These are phyloP conservation scores for Xenosphaeropsis pyriputrescens DNA, from an alignment of 2,329 filamentous ascomycete species.

Conservation along the genomic window DNA sequence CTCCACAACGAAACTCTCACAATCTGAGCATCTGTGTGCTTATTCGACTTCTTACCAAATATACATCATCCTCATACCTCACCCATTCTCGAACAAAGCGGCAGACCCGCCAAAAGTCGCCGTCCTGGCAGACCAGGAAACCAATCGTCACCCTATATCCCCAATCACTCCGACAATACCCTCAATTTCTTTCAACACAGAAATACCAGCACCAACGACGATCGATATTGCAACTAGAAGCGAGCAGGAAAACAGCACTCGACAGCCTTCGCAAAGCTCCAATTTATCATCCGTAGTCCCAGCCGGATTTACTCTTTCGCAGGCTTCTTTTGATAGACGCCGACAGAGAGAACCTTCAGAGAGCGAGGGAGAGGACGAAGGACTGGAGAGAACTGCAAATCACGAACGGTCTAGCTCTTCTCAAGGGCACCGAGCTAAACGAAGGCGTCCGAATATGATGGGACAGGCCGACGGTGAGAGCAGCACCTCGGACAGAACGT, in stretches of 20 bases:
- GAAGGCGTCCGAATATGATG: constrained; percentile 37
- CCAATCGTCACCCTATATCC: constrained; percentile 38
- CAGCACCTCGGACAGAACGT: constrained; percentile 36
- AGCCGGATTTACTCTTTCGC: constrained; percentile 25
- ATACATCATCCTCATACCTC: too few relatives aligned
- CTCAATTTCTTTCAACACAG: constrained; percentile 30
- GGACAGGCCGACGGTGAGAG: constrained; percentile 49
- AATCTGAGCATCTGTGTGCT: too few relatives aligned
- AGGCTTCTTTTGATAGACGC: too few relatives aligned
- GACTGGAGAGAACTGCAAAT: constrained; percentile 17
- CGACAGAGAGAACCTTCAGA: constrained; percentile 28
- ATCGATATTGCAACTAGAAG: constrained; percentile 11
- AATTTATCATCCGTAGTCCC: constrained; percentile 24
- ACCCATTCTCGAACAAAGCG: constrained; percentile 11
- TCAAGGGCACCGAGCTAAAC: constrained; percentile 31
- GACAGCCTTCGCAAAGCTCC: constrained; percentile 11
- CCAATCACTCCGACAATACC: constrained; percentile 50
- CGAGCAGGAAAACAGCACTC: constrained; percentile 21
- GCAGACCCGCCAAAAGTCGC: constrained; percentile 39
- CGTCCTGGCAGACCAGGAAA: constrained; percentile 61
- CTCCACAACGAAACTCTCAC: too few relatives aligned
- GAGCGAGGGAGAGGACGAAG: constrained; percentile 18
- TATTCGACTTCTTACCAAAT: too few relatives aligned
- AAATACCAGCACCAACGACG: constrained; percentile 24
- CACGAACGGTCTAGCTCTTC: constrained; percentile 5